phyloP scores from a whole-genome alignment of 495 filamentous ascomycete genomes.

The Zalerion maritima region DNA sequence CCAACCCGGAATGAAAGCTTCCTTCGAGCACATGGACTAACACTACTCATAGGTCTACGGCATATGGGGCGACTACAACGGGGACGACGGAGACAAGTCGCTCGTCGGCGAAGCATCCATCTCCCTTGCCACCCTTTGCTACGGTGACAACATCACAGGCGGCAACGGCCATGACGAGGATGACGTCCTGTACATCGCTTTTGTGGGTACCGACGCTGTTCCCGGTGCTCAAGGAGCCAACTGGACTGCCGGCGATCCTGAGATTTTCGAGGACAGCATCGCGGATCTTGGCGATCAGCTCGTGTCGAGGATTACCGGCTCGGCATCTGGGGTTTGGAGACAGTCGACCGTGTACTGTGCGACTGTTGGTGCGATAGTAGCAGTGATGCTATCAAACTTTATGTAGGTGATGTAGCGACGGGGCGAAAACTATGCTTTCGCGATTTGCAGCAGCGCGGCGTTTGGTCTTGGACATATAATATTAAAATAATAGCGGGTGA shows the following conservation, averaged over 20 bases:
- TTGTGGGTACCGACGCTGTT: conserved; percentile 32
- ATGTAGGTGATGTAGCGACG: too few relatives aligned
- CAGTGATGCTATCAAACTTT: too few relatives aligned
- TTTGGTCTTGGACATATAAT: too few relatives aligned
- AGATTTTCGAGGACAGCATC: conserved; percentile 37
- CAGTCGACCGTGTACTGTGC: too few relatives aligned
- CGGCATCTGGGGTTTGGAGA: too few relatives aligned
- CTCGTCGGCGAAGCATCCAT: conserved; percentile 43
- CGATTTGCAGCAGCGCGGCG: too few relatives aligned
- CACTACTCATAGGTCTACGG: conserved; percentile 34
- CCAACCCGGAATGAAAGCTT: too few relatives aligned
- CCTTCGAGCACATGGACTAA: conserved; percentile 1
- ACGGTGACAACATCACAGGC: conserved; percentile 28
- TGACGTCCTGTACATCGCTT: conserved; percentile 44
- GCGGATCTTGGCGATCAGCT: conserved; percentile 30
- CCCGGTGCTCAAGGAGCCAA: conserved; percentile 31
- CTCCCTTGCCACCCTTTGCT: conserved; percentile 44
- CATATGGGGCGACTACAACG: conserved; percentile 56
- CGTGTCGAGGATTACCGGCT: too few relatives aligned
- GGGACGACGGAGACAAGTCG: conserved; percentile 27
- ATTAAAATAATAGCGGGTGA: too few relatives aligned
- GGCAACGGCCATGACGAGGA: conserved; percentile 34
- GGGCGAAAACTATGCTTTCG: too few relatives aligned
- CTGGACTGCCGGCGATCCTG: conserved; percentile 29
- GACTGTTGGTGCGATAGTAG: too few relatives aligned